Base-by-base conservation (phyloP, 805 yeast genomes). In the Torulaspora gathmanii region DNA sequence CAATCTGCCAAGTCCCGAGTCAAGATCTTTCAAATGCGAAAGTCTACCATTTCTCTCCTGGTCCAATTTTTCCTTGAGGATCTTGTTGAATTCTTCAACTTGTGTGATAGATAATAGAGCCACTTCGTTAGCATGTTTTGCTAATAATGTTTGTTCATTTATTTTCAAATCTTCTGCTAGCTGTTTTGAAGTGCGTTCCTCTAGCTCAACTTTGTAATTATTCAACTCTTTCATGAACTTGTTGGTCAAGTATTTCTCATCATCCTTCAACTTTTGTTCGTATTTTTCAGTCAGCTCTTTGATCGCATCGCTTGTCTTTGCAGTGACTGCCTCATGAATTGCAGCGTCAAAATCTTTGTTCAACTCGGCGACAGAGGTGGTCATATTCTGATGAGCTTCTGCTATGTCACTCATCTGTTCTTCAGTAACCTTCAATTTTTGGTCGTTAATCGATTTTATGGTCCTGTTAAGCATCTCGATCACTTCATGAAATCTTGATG, bases 31-130 rank as follows among this genome's bases (percentile, higher is more conserved):
- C 57, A 93, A 73, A 56, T 83, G 74, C 37, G 83, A 74, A 56
- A 90, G 77, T 61, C 93, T 82, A 22, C 89, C 87, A 51, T 82
- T 73, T 68, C 98, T 82, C 72, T 85, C 95, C 10, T 63, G 51
- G 51, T 83, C 90, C 43, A 90, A 75, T 47, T 75, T 75, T 44
- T 77, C 74, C 37, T 73, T 62, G 38, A 88, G 71, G 46, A 78
- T 70, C 42, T 73, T 70, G 50, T 81, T 77, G 62, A 86, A 80
- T 58, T 79, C 80, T 53, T 81, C 76, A 47, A 87, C 79, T 55
- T 84, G 83, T 53, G 80, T 82, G 40, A 82, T 70, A 57, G 86
- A 78, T 45, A 82, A 78, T 61, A 83, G 72, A 8, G 80, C 70
- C 25, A 87, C 75, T 44, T 82, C 81, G 66, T 87, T 89, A 47